Conservation (phyloP, 1,139 yeast genomes). For the Wickerhamomyces sp. region DNA sequence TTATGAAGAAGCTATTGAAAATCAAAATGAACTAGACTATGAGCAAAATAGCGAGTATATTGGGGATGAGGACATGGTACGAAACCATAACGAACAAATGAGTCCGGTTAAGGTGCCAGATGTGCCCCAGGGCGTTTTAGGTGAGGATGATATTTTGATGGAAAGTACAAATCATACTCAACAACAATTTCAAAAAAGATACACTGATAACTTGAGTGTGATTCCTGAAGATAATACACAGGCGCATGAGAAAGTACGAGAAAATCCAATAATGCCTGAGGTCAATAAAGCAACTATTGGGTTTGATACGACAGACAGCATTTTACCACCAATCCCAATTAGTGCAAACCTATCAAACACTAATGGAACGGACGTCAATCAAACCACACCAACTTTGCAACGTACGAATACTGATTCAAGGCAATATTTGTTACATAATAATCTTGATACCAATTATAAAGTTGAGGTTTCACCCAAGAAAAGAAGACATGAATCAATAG, state of each 20-base stretch:
- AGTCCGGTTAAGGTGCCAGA: constrained; percentile 22
- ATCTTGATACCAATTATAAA: constrained; percentile 36
- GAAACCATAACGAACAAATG: constrained; percentile 21
- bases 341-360: constrained; percentile 20
- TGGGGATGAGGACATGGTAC: constrained; percentile 8
- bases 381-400: constrained; percentile 21
- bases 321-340: constrained; percentile 22
- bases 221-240: constrained; percentile 1
- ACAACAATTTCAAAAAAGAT: constrained; percentile 16
- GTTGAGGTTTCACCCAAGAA: constrained; percentile 27
- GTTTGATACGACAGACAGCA: constrained; percentile 24
- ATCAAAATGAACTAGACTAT: constrained; percentile 5
- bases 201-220: constrained; percentile 7
- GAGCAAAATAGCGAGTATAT: not conserved
- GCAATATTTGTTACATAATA: constrained; percentile 22
- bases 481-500: constrained; percentile 20
- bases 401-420: constrained; percentile 27
- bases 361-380: constrained; percentile 22
- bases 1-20: constrained; percentile 44
- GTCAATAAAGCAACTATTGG: constrained; percentile 12
- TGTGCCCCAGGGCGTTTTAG: not conserved
- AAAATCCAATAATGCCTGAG: constrained; percentile 25
- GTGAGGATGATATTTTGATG: constrained; percentile 11
- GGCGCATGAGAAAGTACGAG: constrained; percentile 5
- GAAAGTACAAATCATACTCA: constrained; percentile 19